These are phyloP conservation scores for Aspergillus latus DNA, from an alignment of 2,329 filamentous ascomycete genomes.

Conservation along the genomic window DNA sequence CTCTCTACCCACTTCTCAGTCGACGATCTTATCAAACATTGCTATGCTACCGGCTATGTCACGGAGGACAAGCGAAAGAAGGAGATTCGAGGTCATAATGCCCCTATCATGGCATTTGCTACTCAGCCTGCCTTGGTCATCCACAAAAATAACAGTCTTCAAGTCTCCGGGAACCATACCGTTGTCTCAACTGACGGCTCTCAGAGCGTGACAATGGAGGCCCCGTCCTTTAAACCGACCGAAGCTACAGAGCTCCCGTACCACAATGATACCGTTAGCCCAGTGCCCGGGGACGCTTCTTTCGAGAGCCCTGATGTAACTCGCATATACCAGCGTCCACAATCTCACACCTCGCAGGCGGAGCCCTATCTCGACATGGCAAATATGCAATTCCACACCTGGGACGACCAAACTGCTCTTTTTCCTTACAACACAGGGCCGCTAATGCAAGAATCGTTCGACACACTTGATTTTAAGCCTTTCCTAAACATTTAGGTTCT, in stretches of 20 bases:
- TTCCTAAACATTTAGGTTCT: not conserved
- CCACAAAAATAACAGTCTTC: conserved; percentile 15
- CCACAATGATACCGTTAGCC: not conserved
- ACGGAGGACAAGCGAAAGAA: conserved; percentile 16
- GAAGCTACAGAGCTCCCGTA: not conserved
- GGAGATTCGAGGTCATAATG: conserved; percentile 9
- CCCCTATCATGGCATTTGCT: conserved; percentile 29
- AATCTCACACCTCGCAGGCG: not conserved
- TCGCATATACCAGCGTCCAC: not conserved
- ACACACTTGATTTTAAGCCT: not conserved
- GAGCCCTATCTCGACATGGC: not conserved
- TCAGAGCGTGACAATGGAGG: conserved; percentile 1
- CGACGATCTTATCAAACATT: conserved; percentile 33
- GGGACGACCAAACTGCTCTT: not conserved
- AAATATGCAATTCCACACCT: not conserved
- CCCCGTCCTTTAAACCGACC: conserved; percentile 1
- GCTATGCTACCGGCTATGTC: conserved; percentile 33
- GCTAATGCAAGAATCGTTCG: not conserved
- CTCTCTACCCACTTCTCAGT: conserved; percentile 33
- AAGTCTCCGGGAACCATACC: conserved; percentile 18
- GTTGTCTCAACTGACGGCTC: conserved; percentile 3
- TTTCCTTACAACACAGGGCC: not conserved
- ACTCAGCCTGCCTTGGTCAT: conserved; percentile 23
- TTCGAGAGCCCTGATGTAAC: not conserved
- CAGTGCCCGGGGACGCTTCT: not conserved